Evolutionary conservation across 768 basidiomycete genomes (phyloP), one percentile per base, ranked within the genome.

Genomic region (Lactifluus rugatus): DNA sequence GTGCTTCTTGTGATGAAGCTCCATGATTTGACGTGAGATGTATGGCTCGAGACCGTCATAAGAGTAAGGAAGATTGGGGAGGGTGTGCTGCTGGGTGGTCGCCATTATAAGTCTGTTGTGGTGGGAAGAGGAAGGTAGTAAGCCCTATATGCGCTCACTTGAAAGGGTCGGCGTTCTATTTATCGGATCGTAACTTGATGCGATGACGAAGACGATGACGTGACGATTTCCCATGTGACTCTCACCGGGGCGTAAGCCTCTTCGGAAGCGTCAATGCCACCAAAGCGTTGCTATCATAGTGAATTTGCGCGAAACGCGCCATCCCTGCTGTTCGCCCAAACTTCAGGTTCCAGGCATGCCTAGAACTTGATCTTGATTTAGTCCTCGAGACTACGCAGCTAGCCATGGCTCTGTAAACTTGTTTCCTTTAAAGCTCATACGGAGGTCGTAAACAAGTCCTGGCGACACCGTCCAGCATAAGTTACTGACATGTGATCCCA

Each of bases 1-100:
- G 70, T 97, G 93, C 78, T 93, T 94, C 62, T 78, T 82, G 77
- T 97, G 93, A 74, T 97, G 93, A 51, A 95, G 87, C 56, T 76
- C 80, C 93, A 95, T 97, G 74, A 96, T 97, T 75, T 94, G 81
- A 69, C 78, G 69, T 36, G 83, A 88, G 76, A 97, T 95, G 75
- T 83, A 85, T n/a, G 93, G 93, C 78, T 94, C 89, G 68, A 97
- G 89, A 52, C 82, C 93, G 77, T 93, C 75, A 75, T 93, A 93
- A 6, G 75, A 66, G 70, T 92, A 94, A 6, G 84, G 83, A 32
- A 92, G 82, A 61, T 77, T 73, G 23, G 89, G 89, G 36, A 93
- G 81, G 46, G 74, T 76, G 77, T 84, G 73, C 28, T 84, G 73
- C 28, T 31, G 6, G 6, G 21, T 37, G n/a, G 64, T 55, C 53